Evolutionary conservation across 2,329 filamentous ascomycete genomes (phyloP).

Genomic region (Colletotrichum australisinense): DNA sequence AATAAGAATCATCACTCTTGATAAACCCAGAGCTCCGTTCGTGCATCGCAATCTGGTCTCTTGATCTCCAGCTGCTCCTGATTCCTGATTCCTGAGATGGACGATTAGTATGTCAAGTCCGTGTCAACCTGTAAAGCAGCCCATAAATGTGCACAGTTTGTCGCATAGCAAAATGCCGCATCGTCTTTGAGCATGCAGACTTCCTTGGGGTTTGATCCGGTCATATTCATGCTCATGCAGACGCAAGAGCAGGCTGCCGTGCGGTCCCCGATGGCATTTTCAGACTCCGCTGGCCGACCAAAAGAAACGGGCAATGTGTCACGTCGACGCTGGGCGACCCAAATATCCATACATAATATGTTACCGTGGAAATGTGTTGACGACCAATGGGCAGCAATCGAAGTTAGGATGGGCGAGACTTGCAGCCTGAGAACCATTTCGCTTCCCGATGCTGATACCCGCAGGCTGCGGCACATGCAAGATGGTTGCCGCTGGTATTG

Average conservation of each 20-base stretch:
- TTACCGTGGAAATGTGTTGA: not conserved
- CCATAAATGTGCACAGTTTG: not conserved
- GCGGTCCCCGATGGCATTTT: not conserved
- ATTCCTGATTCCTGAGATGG: not conserved
- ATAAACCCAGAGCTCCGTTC: not conserved
- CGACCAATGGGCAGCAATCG: not conserved
- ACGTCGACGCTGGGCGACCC: not conserved
- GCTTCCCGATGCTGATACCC: not conserved
- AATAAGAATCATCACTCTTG: not conserved
- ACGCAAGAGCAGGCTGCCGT: not conserved
- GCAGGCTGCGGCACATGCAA: slow-evolving; percentile 6
- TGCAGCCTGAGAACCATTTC: not conserved
- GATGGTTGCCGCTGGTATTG: not conserved
- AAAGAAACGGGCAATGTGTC: not conserved
- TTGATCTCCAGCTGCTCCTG: not conserved
- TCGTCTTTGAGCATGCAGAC: not conserved
- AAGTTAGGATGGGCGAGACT: not conserved
- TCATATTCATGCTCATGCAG: not conserved
- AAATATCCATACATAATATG: not conserved
- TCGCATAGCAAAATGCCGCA: not conserved
- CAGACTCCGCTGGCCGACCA: not conserved
- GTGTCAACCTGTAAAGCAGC: not conserved
- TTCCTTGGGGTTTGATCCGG: not conserved
- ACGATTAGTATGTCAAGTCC: not conserved
- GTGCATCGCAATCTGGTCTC: not conserved